Evolutionary conservation across 129 eudicot genomes (phyloP).

Genomic region (Flaveria robusta): DNA sequence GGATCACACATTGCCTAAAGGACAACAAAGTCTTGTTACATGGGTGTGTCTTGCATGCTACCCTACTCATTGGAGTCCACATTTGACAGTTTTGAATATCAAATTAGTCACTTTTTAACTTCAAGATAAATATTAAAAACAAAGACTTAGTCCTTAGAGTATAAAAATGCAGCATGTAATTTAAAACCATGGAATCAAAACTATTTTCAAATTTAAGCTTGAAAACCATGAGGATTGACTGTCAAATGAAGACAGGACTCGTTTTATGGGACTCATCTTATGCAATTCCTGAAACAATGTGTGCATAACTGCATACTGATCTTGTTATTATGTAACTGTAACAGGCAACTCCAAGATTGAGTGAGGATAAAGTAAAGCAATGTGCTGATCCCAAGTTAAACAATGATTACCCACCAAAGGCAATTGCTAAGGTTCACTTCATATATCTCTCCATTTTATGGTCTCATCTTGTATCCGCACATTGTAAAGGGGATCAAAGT

Average conservation of each 20-base stretch:
- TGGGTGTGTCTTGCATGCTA: constrained; percentile 49
- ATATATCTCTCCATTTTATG: constrained; percentile 5
- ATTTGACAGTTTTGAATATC: not conserved
- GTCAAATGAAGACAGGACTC: not conserved
- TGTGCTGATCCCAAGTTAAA: constrained; percentile 89
- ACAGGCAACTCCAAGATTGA: constrained; percentile 95
- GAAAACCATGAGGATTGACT: not conserved
- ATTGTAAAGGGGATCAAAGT: not conserved
- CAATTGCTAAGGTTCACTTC: constrained; percentile 71
- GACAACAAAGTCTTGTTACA: constrained; percentile 82
- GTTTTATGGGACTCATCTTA: not conserved
- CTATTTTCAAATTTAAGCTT: not conserved
- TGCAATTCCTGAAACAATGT: not conserved
- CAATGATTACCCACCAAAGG: constrained; percentile 77
- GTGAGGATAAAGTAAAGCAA: constrained; percentile 92
- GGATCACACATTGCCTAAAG: constrained; percentile 87
- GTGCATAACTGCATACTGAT: not conserved
- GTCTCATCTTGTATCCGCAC: constrained; percentile 4
- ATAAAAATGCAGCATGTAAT: not conserved
- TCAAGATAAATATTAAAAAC: too few species aligned
- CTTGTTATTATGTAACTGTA: constrained; percentile 22
- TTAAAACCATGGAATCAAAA: not conserved
- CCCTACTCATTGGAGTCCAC: not conserved
- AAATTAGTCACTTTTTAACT: not conserved
- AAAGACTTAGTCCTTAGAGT: not conserved